These are phyloP conservation scores for Aschersonia sp. DNA, from an alignment of 2,329 filamentous ascomycete genomes.

Conservation along the genomic window DNA sequence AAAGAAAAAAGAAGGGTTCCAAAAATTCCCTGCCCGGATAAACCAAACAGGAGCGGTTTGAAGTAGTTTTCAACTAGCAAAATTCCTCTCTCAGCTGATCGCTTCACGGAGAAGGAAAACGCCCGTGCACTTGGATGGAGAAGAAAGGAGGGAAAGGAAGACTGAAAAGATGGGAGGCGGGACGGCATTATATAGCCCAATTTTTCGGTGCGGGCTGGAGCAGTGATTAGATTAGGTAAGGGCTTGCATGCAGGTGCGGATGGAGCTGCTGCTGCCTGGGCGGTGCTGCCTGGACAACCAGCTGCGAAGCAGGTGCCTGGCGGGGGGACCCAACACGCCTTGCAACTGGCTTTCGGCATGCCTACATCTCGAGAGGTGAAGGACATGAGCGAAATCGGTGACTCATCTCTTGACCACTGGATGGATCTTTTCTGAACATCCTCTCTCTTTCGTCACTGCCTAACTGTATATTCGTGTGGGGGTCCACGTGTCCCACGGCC, in stretches of 20 bases:
- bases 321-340: no score
- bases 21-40: slow-evolving; percentile 60
- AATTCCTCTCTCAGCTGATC: slow-evolving; percentile 65
- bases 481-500: no score
- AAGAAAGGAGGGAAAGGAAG: slow-evolving; percentile 25
- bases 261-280: slow-evolving; percentile 7
- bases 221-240: slow-evolving; percentile 4
- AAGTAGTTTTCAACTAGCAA: slow-evolving; percentile 80
- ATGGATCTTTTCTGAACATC: no score
- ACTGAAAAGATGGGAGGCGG: slow-evolving; percentile 11
- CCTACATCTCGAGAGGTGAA: no score
- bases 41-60: slow-evolving; percentile 55
- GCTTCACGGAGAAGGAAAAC: slow-evolving; percentile 46
- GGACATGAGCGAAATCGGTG: no score
- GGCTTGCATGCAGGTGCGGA: not conserved
- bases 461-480: no score
- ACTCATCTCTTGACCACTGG: no score
- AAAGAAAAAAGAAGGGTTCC: slow-evolving; percentile 34
- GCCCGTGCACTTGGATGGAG: slow-evolving; percentile 52
- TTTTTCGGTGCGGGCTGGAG: not conserved
- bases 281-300: no score
- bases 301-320: no score
- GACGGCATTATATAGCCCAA: slow-evolving; percentile 18
- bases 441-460: no score
- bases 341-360: no score